Evolutionary conservation across 805 yeast species (phyloP).

Genomic region (Pichia californica): DNA sequence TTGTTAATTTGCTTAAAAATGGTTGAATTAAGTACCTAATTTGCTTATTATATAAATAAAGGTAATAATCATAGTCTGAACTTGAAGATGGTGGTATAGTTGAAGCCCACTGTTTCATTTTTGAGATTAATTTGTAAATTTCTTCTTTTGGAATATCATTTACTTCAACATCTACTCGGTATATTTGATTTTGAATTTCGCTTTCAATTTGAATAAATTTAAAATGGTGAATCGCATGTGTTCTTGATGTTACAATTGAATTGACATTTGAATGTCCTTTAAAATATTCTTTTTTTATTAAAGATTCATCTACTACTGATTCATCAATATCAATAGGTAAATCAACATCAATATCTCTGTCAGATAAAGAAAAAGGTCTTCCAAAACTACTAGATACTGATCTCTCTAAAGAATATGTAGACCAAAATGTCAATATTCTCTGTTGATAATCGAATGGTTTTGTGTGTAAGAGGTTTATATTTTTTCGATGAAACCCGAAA

Average conservation of each 20-base stretch:
- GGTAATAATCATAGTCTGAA: slow-evolving; percentile 11
- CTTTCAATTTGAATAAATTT: slow-evolving; percentile 15
- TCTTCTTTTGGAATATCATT: slow-evolving; percentile 3
- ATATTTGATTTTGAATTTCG: slow-evolving; percentile 13
- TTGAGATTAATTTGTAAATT: slow-evolving; percentile 1
- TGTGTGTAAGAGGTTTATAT: slow-evolving; percentile 7
- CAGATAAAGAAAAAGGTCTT: slow-evolving; percentile 41
- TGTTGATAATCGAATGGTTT: slow-evolving; percentile 10
- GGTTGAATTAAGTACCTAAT: slow-evolving; percentile 16
- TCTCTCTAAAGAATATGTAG: slow-evolving; percentile 42
- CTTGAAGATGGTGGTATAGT: slow-evolving; percentile 11
- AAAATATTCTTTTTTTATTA: slow-evolving; percentile 3
- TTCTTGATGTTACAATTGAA: slow-evolving; percentile 9
- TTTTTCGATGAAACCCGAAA: slow-evolving; percentile 16
- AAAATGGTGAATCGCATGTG: slow-evolving; percentile 11
- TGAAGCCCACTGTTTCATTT: slow-evolving; percentile 4
- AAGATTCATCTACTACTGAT: slow-evolving; percentile 3
- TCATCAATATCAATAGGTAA: slow-evolving; percentile 26
- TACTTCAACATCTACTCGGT: slow-evolving; percentile 15
- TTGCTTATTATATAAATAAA: slow-evolving; percentile 15
- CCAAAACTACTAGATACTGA: slow-evolving; percentile 43
- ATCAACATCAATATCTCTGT: slow-evolving; percentile 43
- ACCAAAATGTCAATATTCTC: slow-evolving; percentile 33
- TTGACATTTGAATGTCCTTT: neutral
- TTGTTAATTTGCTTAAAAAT: slow-evolving; percentile 6